Conservation (phyloP, 1,284 basidiomycete genomes). For the Cerrena zonata region DNA sequence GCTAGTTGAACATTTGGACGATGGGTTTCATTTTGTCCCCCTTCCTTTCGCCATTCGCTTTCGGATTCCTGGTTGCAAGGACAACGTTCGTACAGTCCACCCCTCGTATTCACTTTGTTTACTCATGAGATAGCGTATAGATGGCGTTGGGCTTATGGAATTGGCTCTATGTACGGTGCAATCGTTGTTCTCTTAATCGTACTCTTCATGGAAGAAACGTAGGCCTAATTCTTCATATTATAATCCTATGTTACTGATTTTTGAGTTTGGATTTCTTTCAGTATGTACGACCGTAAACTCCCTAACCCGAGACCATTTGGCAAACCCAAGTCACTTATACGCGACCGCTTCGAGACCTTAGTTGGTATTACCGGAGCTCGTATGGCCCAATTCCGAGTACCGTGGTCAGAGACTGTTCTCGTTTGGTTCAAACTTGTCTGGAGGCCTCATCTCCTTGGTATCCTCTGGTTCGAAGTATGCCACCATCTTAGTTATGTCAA, state of each 20-base stretch:
- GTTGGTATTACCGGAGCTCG: slow-evolving; percentile 59
- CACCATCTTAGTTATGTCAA: not conserved
- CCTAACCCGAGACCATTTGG: slow-evolving; percentile 37
- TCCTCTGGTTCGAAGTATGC: slow-evolving; percentile 56
- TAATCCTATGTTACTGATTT: not conserved
- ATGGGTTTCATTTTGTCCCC: slow-evolving; percentile 65
- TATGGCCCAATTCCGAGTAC: slow-evolving; percentile 56
- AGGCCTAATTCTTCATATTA: slow-evolving; percentile 17
- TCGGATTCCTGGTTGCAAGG: slow-evolving; percentile 65
- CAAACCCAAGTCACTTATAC: slow-evolving; percentile 39
- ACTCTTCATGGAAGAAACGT: slow-evolving; percentile 64
- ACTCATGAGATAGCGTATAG: slow-evolving; percentile 22
- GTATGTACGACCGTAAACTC: slow-evolving; percentile 64
- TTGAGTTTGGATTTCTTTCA: slow-evolving; percentile 26
- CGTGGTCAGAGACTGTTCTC: slow-evolving; percentile 44
- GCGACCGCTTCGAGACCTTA: slow-evolving; percentile 55
- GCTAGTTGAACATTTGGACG: slow-evolving; percentile 64
- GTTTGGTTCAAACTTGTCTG: slow-evolving; percentile 53
- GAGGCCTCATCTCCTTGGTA: slow-evolving; percentile 56
- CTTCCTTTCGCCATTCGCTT: slow-evolving; percentile 63
- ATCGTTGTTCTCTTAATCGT: slow-evolving; percentile 53
- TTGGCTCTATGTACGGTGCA: slow-evolving; percentile 54
- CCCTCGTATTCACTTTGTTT: not conserved
- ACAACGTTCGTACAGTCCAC: slow-evolving; percentile 32
- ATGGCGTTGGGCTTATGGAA: slow-evolving; percentile 71